Percentiles rank a stretch among this genome's conserved stretches.
These are phyloP conservation scores for Candida arabinofermentans DNA, from an alignment of 805 yeast species.

Conservation along the genomic window DNA sequence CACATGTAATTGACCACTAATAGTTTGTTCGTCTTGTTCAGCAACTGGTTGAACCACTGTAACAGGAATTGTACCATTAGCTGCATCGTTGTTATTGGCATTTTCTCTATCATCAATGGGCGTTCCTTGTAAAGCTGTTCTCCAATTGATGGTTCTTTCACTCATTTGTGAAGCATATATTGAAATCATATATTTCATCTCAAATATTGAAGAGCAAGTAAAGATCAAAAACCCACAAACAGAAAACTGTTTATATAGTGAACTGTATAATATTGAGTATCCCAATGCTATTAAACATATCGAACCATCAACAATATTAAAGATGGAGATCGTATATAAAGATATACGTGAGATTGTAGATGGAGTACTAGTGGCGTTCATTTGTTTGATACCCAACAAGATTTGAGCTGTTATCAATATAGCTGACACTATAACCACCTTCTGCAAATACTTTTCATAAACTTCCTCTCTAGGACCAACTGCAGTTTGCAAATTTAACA, in stretches of 20 bases:
- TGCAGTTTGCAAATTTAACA: conserved; percentile 36
- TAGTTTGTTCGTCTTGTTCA: conserved; percentile 47
- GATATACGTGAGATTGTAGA: conserved; percentile 74
- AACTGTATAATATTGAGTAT: conserved; percentile 49
- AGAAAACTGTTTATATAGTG: conserved; percentile 61
- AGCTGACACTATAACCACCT: conserved; percentile 40
- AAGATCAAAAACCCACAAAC: conserved; percentile 68
- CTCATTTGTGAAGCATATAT: conserved; percentile 69
- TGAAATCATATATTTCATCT: conserved; percentile 65
- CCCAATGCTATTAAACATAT: conserved; percentile 59
- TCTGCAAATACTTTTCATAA: conserved; percentile 33
- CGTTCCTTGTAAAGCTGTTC: conserved; percentile 63
- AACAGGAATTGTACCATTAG: conserved; percentile 17
- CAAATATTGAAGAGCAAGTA: conserved; percentile 68
- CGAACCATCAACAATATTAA: conserved; percentile 67
- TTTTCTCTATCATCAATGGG: conserved; percentile 35
- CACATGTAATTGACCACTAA: conserved; percentile 55
- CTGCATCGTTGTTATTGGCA: conserved; percentile 6
- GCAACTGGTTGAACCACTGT: conserved; percentile 19
- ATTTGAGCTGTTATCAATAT: conserved; percentile 49
- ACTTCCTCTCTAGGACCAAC: conserved; percentile 60
- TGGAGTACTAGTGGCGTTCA: conserved; percentile 71
- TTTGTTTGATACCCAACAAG: conserved; percentile 58
- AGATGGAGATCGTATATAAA: conserved; percentile 60
- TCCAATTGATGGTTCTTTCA: conserved; percentile 61